Percentiles rank a stretch among this genome's conserved stretches.
These are phyloP conservation scores for Exophiala sp. DNA, from an alignment of 2,329 filamentous ascomycete genomes.

Conservation along the genomic window DNA sequence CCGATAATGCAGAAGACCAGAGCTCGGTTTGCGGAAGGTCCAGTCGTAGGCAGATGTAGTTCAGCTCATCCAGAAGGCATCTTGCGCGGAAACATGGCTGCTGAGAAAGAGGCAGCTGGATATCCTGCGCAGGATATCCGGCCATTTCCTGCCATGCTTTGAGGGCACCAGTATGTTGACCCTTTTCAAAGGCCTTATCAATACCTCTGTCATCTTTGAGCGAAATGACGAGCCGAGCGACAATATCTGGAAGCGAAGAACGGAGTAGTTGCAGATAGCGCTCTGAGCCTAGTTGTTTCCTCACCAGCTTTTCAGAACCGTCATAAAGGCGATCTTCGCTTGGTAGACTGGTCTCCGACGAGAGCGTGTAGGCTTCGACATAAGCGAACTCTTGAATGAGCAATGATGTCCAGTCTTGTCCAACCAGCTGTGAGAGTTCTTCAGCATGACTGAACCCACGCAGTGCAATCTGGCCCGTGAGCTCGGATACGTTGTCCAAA, in stretches of 20 bases:
- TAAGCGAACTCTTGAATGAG: slow-evolving; percentile 67
- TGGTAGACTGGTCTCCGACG: slow-evolving; percentile 59
- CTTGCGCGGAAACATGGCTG: slow-evolving; percentile 81
- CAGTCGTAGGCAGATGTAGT: slow-evolving; percentile 68
- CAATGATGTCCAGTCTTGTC: slow-evolving; percentile 51
- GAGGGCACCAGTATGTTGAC: slow-evolving; percentile 34
- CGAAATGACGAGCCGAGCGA: slow-evolving; percentile 68
- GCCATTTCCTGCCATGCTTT: slow-evolving; percentile 61
- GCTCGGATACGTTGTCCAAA: slow-evolving; percentile 65
- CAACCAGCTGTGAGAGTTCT: slow-evolving; percentile 55
- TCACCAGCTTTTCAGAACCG: slow-evolving; percentile 59
- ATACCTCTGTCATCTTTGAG: slow-evolving; percentile 71
- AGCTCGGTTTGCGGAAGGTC: slow-evolving; percentile 58
- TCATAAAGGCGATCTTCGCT: slow-evolving; percentile 43
- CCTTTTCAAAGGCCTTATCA: slow-evolving; percentile 60
- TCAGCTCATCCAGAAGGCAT: slow-evolving; percentile 67
- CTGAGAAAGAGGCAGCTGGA: slow-evolving; percentile 66
- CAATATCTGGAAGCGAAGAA: slow-evolving; percentile 66
- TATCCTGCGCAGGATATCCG: slow-evolving; percentile 58
- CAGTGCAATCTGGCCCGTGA: slow-evolving; percentile 76
- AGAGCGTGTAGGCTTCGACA: slow-evolving; percentile 74
- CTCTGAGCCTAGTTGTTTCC: slow-evolving; percentile 62
- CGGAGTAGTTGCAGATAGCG: slow-evolving; percentile 59
- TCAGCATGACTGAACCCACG: slow-evolving; percentile 61
- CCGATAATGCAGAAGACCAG: slow-evolving; percentile 70